These are phyloP conservation scores for Aspergillus proliferans DNA, from an alignment of 2,329 filamentous ascomycete species.

Conservation along the genomic window DNA sequence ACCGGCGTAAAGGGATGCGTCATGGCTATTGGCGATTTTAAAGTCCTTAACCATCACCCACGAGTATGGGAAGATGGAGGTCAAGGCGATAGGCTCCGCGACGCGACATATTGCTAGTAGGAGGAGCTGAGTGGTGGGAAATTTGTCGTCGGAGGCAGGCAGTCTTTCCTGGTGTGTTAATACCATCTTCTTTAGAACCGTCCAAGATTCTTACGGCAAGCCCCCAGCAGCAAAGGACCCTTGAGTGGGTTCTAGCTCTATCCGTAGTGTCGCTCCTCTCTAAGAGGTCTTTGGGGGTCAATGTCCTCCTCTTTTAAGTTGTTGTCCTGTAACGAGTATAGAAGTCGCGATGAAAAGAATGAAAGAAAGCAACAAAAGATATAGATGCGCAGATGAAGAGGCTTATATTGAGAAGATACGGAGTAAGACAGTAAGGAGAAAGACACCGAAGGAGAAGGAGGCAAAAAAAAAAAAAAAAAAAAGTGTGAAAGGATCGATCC, in stretches of 20 bases:
- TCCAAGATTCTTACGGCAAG: conserved; percentile 49
- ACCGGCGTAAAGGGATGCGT: conserved; percentile 84
- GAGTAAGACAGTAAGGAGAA: no score
- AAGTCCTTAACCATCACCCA: conserved; percentile 77
- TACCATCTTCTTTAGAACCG: conserved; percentile 49
- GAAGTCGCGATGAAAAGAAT: no score
- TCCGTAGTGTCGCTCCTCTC: no score
- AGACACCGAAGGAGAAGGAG: no score
- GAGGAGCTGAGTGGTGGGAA: conserved; percentile 76
- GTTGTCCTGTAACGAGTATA: no score
- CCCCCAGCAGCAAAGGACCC: conserved; percentile 6
- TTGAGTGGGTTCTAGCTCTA: neutral
- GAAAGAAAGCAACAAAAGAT: no score
- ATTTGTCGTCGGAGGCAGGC: conserved; percentile 60
- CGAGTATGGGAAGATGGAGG: conserved; percentile 88
- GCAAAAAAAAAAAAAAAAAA: no score
- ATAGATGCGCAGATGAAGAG: no score
- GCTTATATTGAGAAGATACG: no score
- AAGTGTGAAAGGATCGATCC: no score
- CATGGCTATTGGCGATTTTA: conserved; percentile 61
- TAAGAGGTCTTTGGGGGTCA: neutral
- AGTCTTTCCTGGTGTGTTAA: conserved; percentile 53
- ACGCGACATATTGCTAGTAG: conserved; percentile 90
- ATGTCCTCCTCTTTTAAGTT: neutral
- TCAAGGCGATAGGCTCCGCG: conserved; percentile 86